Evolutionary conservation across 306 rosid genomes (phyloP).

Genomic region (Fragaria iinumae): DNA sequence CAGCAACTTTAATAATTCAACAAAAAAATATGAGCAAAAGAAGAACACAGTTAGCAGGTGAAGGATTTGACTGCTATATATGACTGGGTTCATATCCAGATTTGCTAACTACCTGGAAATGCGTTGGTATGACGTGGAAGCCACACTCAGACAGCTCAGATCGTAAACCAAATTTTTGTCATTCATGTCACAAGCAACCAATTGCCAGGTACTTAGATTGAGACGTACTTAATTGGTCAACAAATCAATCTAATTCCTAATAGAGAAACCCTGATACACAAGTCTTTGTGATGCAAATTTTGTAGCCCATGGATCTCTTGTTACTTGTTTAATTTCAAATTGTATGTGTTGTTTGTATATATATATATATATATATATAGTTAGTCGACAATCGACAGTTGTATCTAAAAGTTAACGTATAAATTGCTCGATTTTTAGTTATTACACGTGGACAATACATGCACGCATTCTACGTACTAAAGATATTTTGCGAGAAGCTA

Average conservation of each 20-base stretch:
- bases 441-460: too few relatives aligned
- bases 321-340: too few relatives aligned
- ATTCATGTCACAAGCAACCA: not conserved
- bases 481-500: too few relatives aligned
- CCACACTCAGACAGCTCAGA: not conserved
- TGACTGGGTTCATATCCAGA: not conserved
- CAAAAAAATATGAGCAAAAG: not conserved
- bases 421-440: too few relatives aligned
- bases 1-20: not conserved
- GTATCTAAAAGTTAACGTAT: too few relatives aligned
- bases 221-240: not conserved
- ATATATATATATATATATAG: too few relatives aligned
- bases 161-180: not conserved
- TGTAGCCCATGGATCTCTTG: not conserved
- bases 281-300: not conserved
- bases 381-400: too few relatives aligned
- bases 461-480: too few relatives aligned
- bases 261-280: too few relatives aligned
- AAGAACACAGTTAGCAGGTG: not conserved
- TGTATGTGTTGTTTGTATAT: too few relatives aligned
- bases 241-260: not conserved
- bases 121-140: conserved; percentile 9
- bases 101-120: not conserved
- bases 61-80: not conserved
- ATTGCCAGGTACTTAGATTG: not conserved